These are phyloP conservation scores for Aspergillus transmontanensis DNA, from an alignment of 2,329 filamentous ascomycete genomes.

Conservation along the genomic window DNA sequence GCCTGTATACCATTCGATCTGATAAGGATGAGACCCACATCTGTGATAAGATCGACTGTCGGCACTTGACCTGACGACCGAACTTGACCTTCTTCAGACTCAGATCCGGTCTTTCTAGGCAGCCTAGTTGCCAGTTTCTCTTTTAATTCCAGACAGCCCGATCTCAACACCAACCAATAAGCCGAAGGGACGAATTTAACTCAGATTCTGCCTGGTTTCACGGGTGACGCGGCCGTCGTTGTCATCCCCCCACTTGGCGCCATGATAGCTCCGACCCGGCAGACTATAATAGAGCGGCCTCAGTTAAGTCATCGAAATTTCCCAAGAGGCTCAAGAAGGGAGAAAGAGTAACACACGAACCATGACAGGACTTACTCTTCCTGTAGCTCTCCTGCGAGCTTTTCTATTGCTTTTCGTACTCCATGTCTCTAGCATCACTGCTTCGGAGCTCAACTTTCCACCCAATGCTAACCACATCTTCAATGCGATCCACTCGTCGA, in stretches of 20 bases:
- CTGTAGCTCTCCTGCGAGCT: background rate
- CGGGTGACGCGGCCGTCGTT: slow-evolving; percentile 3
- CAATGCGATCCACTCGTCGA: slow-evolving; percentile 71
- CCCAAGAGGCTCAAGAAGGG: background rate
- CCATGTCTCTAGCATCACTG: background rate
- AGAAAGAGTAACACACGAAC: background rate
- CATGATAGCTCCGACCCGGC: background rate
- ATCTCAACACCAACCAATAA: background rate
- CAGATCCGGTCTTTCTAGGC: background rate
- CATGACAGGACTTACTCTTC: background rate
- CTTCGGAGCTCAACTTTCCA: background rate
- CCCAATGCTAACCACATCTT: slow-evolving; percentile 67
- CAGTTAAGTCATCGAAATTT: background rate
- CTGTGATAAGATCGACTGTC: background rate
- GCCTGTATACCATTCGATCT: too few species aligned
- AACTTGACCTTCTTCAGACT: too few species aligned
- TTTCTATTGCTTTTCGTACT: background rate
- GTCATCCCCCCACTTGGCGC: slow-evolving; percentile 4
- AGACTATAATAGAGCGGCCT: background rate
- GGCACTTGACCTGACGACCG: background rate
- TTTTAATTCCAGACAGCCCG: background rate
- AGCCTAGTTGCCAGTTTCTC: background rate
- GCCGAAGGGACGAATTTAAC: background rate
- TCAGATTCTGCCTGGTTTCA: background rate
- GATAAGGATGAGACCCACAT: too few species aligned